A percentile compares a stretch with the other conserved stretches of the same genome.
Conservation (phyloP, 768 basidiomycete species). For the Phallus indusiatus region DNA sequence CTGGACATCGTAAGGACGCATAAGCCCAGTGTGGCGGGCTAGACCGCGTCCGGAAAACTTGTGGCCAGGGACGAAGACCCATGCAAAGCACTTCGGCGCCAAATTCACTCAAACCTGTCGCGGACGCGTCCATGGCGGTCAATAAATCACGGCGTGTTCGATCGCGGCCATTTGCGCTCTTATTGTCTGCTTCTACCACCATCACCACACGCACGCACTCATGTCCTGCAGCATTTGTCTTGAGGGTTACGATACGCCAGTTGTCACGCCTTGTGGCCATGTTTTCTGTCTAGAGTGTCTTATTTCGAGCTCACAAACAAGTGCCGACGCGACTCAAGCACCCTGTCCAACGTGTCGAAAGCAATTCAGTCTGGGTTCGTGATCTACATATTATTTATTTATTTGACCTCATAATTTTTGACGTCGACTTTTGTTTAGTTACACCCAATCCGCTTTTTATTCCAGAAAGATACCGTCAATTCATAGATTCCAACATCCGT, state of each 20-base stretch:
- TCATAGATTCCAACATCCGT: slow-evolving; percentile 35
- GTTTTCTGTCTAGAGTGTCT: slow-evolving; percentile 24
- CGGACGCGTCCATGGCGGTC: not conserved
- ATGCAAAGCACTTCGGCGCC: not conserved
- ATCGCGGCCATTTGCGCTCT: no score
- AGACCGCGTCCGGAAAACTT: not conserved
- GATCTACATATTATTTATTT: not conserved
- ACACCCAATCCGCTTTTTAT: slow-evolving; percentile 33
- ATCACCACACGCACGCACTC: no score
- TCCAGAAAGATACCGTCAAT: slow-evolving; percentile 40
- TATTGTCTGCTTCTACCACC: no score
- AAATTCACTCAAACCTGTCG: not conserved
- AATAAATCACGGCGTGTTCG: not conserved
- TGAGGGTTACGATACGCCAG: slow-evolving; percentile 20
- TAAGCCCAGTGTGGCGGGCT: not conserved
- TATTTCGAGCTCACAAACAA: slow-evolving; percentile 16
- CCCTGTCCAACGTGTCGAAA: slow-evolving; percentile 24
- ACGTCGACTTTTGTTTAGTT: slow-evolving; percentile 11
- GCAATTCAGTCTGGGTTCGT: slow-evolving; percentile 18
- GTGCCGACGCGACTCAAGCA: slow-evolving; percentile 19
- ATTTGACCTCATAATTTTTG: not conserved
- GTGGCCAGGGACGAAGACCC: not conserved
- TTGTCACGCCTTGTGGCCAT: slow-evolving; percentile 25
- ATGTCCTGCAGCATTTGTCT: slow-evolving; percentile 21
- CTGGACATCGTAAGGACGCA: not conserved